Evolutionary conservation across 129 eudicot genomes (phyloP), one percentile per base, ranked within the genome.

Genomic region (carrot (Daucus carota)): DNA sequence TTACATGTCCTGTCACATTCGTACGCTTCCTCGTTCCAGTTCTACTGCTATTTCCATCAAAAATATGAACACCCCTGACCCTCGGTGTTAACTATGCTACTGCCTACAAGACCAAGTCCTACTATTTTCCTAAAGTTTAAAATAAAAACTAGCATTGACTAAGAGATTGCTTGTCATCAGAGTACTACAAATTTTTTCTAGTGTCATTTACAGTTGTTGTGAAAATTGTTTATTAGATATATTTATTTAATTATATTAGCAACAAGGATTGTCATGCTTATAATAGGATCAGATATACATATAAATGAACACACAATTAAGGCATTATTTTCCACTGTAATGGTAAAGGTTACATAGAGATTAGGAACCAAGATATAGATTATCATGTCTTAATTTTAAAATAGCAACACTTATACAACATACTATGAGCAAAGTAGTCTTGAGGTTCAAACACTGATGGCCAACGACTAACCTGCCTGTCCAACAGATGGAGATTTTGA

Each of bases 401-500:
- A 42, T 5, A 71, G 17, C 3, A 43, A 57, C 20, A 24, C 31
- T 42, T 12, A 71, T 40, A 70, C 57, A 41, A 71, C 54, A 81
- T 40, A 33, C 73, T 57, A 24, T 74, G 22, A 74, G 34, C 60
- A 78, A 75, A 68, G 62, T 18, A 63, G 17, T 69, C 20, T 45
- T 48, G 32, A 47, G 36, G 7, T 73, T 70, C 36, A 13, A 29
- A 74, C n/a, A 40, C 24, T 71, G 17, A 71, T 41, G 54, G 74
- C 9, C 63, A 26, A 44, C 22, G 24, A 75, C 66, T 67, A 86
- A 83, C 81, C 89, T 2, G 86, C 68, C 17, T 82, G 80, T 34
- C 92, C 85, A 17, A 90, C 90, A 0, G 89, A 86, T 26, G 88
- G 80, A 1, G 91, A 89, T 82, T 86, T 87, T 9, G 90, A 92